Base-by-base conservation (phyloP, 345 rosid species). In the Brassica incana region DNA sequence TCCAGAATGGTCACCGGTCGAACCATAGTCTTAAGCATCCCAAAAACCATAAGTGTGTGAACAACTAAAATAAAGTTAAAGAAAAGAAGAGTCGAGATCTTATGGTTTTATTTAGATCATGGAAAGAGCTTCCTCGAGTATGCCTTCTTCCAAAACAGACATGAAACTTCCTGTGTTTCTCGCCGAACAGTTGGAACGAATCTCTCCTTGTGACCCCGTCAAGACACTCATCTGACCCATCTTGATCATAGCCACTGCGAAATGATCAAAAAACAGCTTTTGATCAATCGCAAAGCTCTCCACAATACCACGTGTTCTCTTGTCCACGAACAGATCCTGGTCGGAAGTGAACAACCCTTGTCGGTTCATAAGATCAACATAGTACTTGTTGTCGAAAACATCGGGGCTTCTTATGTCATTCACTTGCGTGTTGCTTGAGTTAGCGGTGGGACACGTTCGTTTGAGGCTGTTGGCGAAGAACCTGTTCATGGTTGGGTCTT, bases 321-420 rank as follows among this genome's bases (percentile, higher is more conserved):
- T 56, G 50, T 95, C 84, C 5, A 80, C 76, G 85, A 88, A 95
- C 69, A 95, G 45, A 29, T 92, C 97, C 45, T 95, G 99, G 85
- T 92, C 99, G 0, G 97, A 95, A 0, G 93, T 90, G 81, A 95
- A 90, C 35, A 92, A 69, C 1, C 97, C 99, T 77, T 91, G 88
- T 16, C 97, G 87, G 82, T 91, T 90, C 95, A 88, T 84, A 69
- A 94, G 86, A 71, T 94, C 83, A 0, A 92, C 90, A 14, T 81
- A 91, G 81, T 92, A 95, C 86, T 91, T 89, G 87, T 92, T 95
- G 79, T 95, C 99, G 65, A 95, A 92, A n/a, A 40, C 69, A 79
- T 89, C 71, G 2, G 99, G 97, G 0, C 89, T 78, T 48, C 93
- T 83, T 73, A 91, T 79, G 77, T 95, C 97, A 9, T 82, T 23